Evolutionary conservation across 163 green algal species (phyloP).

Genomic region (Trebouxia gelatinosa): DNA sequence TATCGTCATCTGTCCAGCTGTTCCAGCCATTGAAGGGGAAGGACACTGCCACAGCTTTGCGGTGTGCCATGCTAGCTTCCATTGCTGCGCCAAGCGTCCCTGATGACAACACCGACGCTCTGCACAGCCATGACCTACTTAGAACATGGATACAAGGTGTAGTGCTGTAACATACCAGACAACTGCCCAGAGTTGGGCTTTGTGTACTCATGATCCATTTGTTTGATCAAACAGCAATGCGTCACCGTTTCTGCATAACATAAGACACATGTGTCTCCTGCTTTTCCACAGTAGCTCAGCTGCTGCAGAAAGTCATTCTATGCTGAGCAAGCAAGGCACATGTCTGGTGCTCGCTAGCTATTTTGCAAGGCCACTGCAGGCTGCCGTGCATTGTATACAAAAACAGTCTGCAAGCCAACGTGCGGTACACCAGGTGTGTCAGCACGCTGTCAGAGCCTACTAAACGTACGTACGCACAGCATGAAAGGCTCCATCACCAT

Average conservation of each 20-base stretch:
- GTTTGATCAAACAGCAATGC: no score
- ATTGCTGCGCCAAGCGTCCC: conserved; percentile 47
- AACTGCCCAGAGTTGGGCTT: background rate
- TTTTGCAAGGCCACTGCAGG: no score
- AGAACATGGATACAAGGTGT: background rate
- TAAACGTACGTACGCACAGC: background rate
- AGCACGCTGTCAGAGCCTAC: no score
- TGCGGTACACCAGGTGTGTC: no score
- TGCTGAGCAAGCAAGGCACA: no score
- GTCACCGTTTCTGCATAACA: no score
- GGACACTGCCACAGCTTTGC: conserved; percentile 38
- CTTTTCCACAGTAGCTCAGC: background rate
- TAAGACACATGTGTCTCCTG: no score
- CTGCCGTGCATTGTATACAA: no score
- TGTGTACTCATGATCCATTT: background rate
- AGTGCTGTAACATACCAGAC: background rate
- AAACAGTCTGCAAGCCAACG: no score
- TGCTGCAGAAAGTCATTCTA: background rate
- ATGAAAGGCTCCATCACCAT: background rate
- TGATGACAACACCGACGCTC: conserved; percentile 44
- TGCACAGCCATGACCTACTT: background rate
- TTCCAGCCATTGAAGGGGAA: conserved; percentile 48
- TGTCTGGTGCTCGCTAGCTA: no score
- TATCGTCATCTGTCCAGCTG: conserved; percentile 41
- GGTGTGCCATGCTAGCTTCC: conserved; percentile 35